Percentiles rank a stretch among this genome's conserved stretches.
Evolutionary conservation across 306 rosid genomes (phyloP).

Genomic region (Dicorynia guianensis): DNA sequence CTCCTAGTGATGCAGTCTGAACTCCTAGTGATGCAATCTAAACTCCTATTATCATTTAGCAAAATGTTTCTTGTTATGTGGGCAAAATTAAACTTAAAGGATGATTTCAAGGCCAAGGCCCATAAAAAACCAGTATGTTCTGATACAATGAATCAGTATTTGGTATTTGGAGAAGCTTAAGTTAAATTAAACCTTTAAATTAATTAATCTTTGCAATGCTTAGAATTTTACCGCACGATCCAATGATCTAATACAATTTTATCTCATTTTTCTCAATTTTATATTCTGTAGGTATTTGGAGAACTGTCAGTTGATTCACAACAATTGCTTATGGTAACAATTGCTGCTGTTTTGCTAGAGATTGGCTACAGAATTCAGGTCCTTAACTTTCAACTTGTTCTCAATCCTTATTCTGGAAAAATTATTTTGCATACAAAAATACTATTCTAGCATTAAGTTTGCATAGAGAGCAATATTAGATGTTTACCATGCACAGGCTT

Average conservation of each 20-base stretch:
- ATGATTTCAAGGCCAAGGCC: constrained; percentile 31
- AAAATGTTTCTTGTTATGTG: constrained; percentile 13
- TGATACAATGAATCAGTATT: constrained; percentile 2
- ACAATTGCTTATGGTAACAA: constrained; percentile 79
- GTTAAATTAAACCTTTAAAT: constrained; percentile 28
- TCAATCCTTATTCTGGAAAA: constrained; percentile 17
- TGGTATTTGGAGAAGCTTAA: constrained; percentile 2
- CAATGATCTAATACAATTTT: background rate
- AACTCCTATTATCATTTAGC: background rate
- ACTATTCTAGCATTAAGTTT: background rate
- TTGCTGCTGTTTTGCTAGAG: constrained; percentile 79
- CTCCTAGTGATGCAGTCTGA: background rate
- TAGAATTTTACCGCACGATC: background rate
- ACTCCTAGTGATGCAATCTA: background rate
- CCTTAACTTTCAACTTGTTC: constrained; percentile 31
- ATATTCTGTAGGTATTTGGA: constrained; percentile 72
- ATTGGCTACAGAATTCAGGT: constrained; percentile 88
- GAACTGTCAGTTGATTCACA: constrained; percentile 82
- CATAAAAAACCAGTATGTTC: background rate
- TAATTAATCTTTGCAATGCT: background rate
- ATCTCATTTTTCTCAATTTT: constrained; percentile 28
- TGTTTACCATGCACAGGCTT: background rate
- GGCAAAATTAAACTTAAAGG: constrained; percentile 22
- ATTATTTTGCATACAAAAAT: constrained; percentile 11
- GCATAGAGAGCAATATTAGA: background rate